Base-by-base conservation (phyloP, 192 early-diverging fungal genomes). In the Umbelopsis sp. region DNA sequence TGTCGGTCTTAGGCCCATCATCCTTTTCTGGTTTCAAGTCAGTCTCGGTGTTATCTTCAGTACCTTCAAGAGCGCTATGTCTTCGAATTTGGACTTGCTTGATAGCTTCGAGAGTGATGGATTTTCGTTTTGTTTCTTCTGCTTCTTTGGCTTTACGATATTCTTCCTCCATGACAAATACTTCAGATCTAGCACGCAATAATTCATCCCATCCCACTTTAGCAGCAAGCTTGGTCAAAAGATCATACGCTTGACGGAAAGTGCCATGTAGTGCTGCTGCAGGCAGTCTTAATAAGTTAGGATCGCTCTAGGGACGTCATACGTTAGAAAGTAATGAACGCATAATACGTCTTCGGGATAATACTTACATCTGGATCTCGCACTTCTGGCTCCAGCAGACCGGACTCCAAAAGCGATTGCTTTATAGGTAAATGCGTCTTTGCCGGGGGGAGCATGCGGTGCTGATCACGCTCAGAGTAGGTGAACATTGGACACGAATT, bases 401-500 rank as follows among this genome's bases (percentile, higher is more conserved):
- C 78, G 2, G 84, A 76, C 46, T 80, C 86, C 21, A 84, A 55
- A 41, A 93, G 84, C 50, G 96, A 95, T 4, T 86, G 86, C 69
- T 92, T 93, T 61, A 98, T 86, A 5, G 96, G 95, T 37, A 97
- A 81, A 81, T 98, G 94, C 15, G 92, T 90, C 47, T 92, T 90
- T 18, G 91, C 90, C 16, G 95, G 94, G 4, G 91, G 78, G 4
- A 94, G 94, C 91, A 97, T 95, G 33, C 95, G 89, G 66, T 94
- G 95, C 69, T 91, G 80, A 71, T 98, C 96, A 51, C 88, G 83
- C 68, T 94, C 93, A 61, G 85, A 86, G 79, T 88, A 97, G 0
- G 96, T 95, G 75, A 97, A 98, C 98, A 99, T 99, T 10, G 98
- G 98, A 79, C 98, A 99, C 11, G 96, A 93, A 78, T 99, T 99